Conservation (phyloP, 352 stramenopile genomes). For the Phytophthora crassamura region DNA sequence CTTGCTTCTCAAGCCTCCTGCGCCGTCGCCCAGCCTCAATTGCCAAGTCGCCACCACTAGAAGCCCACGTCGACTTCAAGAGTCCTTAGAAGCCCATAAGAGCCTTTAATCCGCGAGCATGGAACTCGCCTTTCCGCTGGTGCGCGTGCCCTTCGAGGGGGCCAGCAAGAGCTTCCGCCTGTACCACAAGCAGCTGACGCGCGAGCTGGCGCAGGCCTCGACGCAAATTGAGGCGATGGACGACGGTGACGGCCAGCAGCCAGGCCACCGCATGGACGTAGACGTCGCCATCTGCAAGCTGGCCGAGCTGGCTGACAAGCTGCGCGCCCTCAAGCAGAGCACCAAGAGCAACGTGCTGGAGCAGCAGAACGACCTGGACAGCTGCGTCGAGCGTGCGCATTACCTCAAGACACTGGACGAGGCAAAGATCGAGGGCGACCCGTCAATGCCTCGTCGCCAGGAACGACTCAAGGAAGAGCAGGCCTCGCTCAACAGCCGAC, state of each 20-base stretch:
- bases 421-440: conserved; percentile 25
- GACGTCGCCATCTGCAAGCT: conserved; percentile 66
- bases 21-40: not conserved
- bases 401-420: conserved; percentile 55
- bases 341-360: conserved; percentile 49
- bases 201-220: conserved; percentile 59
- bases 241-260: conserved; percentile 60
- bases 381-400: conserved; percentile 48
- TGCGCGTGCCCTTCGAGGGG: conserved; percentile 80
- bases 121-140: conserved; percentile 73
- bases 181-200: conserved; percentile 82
- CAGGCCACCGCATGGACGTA: conserved; percentile 65
- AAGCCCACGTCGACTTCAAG: not conserved
- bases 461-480: conserved; percentile 12
- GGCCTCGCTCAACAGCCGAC: conserved; percentile 43
- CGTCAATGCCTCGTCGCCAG: conserved; percentile 2
- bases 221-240: conserved; percentile 59
- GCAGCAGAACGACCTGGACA: conserved; percentile 67
- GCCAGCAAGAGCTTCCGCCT: conserved; percentile 80
- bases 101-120: conserved; percentile 32
- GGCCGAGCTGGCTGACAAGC: conserved; percentile 45
- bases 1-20: not conserved
- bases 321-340: conserved; percentile 56
- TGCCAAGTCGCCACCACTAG: not conserved
- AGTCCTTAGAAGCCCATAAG: not conserved